Conservation (phyloP, 345 rosid genomes). For the Cardiospermum halicacabum region DNA sequence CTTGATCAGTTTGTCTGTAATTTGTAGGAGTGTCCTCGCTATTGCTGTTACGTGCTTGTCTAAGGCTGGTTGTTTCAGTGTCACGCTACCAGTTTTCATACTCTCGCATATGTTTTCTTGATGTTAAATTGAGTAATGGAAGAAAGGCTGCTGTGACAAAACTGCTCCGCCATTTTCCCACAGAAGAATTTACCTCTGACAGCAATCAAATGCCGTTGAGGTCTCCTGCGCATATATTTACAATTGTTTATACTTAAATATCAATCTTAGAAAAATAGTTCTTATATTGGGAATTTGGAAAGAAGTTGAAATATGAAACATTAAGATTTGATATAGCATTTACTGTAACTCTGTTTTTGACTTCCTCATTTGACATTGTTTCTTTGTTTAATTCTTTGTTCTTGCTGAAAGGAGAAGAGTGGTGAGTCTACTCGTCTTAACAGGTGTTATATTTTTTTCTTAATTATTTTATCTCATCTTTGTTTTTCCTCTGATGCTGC, state of each 20-base stretch:
- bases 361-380: not conserved
- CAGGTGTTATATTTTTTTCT: no score
- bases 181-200: conserved; percentile 34
- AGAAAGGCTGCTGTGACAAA: conserved; percentile 30
- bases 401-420: no score
- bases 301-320: not conserved
- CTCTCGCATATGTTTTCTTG: conserved; percentile 10
- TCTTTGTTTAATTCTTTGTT: not conserved
- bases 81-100: conserved; percentile 27
- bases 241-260: not conserved
- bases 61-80: conserved; percentile 44
- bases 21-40: conserved; percentile 37
- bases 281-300: not conserved
- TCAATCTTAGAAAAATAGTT: not conserved
- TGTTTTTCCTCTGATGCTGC: conserved; percentile 11
- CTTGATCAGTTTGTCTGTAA: not conserved
- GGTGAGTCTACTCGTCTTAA: no score
- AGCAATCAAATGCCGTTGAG: conserved; percentile 47
- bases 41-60: conserved; percentile 41
- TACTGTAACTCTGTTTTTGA: not conserved
- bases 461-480: not conserved
- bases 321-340: not conserved
- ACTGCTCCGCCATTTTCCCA: conserved; percentile 42
- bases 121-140: conserved; percentile 22
- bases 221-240: conserved; percentile 35